A percentile compares a stretch with the other conserved stretches of the same genome.
Evolutionary conservation across 352 stramenopile genomes (phyloP).

Genomic region (Peronospora belbahrii): DNA sequence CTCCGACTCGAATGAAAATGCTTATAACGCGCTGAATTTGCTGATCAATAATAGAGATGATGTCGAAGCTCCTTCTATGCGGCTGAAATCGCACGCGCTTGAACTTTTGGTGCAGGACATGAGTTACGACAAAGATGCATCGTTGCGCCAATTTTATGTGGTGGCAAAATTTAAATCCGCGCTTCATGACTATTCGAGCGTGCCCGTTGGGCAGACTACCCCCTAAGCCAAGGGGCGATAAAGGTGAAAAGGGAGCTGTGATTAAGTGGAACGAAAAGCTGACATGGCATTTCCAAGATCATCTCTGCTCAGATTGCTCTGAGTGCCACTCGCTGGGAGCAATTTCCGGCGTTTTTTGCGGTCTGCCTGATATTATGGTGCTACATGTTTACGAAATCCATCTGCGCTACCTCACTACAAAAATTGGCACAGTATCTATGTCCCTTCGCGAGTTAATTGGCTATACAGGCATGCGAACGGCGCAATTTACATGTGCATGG

Average conservation of each 20-base stretch:
- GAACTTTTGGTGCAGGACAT: slow-evolving; percentile 65
- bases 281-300: slow-evolving; percentile 71
- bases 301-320: slow-evolving; percentile 58
- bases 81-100: slow-evolving; percentile 56
- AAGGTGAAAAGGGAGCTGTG: slow-evolving; percentile 40
- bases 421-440: slow-evolving; percentile 70
- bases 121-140: slow-evolving; percentile 63
- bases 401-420: slow-evolving; percentile 75
- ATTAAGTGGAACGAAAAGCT: slow-evolving; percentile 73
- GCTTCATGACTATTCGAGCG: slow-evolving; percentile 60
- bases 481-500: slow-evolving; percentile 50
- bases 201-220: slow-evolving; percentile 71
- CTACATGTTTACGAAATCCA: slow-evolving; percentile 81
- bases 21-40: slow-evolving; percentile 21
- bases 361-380: slow-evolving; percentile 71
- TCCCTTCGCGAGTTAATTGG: slow-evolving; percentile 71
- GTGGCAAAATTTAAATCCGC: slow-evolving; percentile 83
- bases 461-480: slow-evolving; percentile 60
- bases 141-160: slow-evolving; percentile 76
- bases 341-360: slow-evolving; percentile 53
- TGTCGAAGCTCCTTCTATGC: slow-evolving; percentile 15
- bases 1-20: slow-evolving; percentile 18
- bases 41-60: slow-evolving; percentile 13
- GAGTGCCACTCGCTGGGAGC: slow-evolving; percentile 60
- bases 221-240: slow-evolving; percentile 55